Base-by-base conservation (phyloP, 2,329 filamentous ascomycete species). In the Hymenoscyphus fraxineus region DNA sequence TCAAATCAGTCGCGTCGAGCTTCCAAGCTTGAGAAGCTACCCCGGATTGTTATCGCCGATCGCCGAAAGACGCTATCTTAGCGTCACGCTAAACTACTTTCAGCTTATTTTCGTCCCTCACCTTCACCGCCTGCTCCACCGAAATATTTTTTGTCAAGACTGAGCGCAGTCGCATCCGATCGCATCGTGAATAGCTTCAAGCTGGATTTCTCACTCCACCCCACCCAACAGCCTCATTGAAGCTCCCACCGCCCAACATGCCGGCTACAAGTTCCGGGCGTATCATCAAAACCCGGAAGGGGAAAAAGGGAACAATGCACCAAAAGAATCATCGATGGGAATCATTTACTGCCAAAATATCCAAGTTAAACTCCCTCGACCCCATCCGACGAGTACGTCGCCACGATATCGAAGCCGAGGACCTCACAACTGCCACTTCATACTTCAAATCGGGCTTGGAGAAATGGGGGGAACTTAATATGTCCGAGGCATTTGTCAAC, bases 391-490 rank as follows among this genome's bases (percentile, higher is more conserved):
- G 89, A 79, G 90, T 96, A 72, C 91, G 93, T 78, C 89, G 90
- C 76, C 86, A 96, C 80, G 88, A 91, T 73, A 87, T 95, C 79
- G 90, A 93, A 67, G 86, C 89, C 74, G 88, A 91, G 80, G 89
- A 93, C 77, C 82, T 89, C 73, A 86, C 88, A 66, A 83, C 88
- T 27, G 86, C 88, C 35, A 90, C 90, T n/a, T 97, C 94, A 22
- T 95, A 96, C 78, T 93, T 99, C 72, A 86, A 88, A 71, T 88
- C 87, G 57, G 88, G 92, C 1, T 81, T 98, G 68, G 87, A 93
- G 68, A 91, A 91, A 84, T 99, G 95, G 95, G 81, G 85, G 62
- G 95, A 98, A 72, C 85, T 96, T 77, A 98, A 98, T 78, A 82
- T 97, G 67, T 93, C 94, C 16, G 88, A 90, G 68, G 85, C 83